Conservation (phyloP, 75 land plant genomes). For the Adiantum capillusveneris region DNA sequence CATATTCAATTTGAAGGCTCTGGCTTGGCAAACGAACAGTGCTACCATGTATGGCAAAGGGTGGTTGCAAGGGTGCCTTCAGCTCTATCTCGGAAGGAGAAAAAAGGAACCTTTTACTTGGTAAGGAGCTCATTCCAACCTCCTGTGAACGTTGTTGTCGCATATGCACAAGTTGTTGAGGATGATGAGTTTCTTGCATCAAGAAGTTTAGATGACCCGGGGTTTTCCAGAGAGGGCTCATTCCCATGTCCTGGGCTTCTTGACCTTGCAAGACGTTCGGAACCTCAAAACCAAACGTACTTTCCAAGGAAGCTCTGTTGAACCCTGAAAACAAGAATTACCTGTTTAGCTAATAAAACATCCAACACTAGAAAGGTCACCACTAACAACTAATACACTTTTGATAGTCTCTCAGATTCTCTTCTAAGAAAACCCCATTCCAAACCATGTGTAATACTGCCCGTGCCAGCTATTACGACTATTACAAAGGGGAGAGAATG, state of each 20-base stretch:
- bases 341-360: too few relatives aligned
- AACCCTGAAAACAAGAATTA: conserved; percentile 10
- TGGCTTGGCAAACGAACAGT: too few relatives aligned
- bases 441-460: too few relatives aligned
- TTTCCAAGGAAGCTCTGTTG: conserved; percentile 33
- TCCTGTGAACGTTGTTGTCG: conserved; percentile 12
- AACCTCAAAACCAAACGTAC: conserved; percentile 26
- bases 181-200: conserved; percentile 26
- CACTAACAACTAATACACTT: too few relatives aligned
- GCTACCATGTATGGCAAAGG: too few relatives aligned
- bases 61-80: not conserved
- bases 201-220: conserved; percentile 27
- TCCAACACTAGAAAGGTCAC: too few relatives aligned
- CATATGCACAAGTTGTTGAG: conserved; percentile 12
- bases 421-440: too few relatives aligned
- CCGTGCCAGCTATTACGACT: too few relatives aligned
- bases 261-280: conserved; percentile 83
- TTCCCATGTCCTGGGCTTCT: conserved; percentile 47
- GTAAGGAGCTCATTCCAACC: conserved; percentile 14
- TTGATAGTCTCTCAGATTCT: too few relatives aligned
- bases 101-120: conserved; percentile 7
- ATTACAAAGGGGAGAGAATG: too few relatives aligned
- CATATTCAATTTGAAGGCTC: too few relatives aligned
- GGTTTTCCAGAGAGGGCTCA: conserved; percentile 26
- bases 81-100: conserved; percentile 35